Evolutionary conservation across 768 basidiomycete genomes (phyloP).

Genomic region (Mycena metata): DNA sequence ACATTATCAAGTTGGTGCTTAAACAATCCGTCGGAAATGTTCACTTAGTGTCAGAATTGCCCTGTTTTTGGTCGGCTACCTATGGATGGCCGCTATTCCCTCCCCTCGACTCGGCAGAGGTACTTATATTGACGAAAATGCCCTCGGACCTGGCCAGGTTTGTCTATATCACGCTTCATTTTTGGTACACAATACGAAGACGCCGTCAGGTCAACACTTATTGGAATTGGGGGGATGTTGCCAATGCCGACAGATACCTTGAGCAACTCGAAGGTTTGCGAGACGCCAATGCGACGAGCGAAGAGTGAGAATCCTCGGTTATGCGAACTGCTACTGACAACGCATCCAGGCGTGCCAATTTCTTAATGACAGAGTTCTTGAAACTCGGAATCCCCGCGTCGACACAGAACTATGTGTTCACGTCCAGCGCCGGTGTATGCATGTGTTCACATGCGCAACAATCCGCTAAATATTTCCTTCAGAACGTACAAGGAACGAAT

Average conservation of each 20-base stretch:
- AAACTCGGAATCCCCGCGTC: slow-evolving; percentile 80
- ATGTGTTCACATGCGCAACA: slow-evolving; percentile 1
- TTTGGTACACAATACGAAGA: not conserved
- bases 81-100: slow-evolving; percentile 90
- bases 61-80: slow-evolving; percentile 75
- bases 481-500: slow-evolving; percentile 79
- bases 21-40: not conserved
- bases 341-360: slow-evolving; percentile 70
- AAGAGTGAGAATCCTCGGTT: slow-evolving; percentile 67
- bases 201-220: slow-evolving; percentile 84
- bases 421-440: slow-evolving; percentile 65
- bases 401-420: slow-evolving; percentile 76
- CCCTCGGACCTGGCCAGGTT: slow-evolving; percentile 93
- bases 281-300: slow-evolving; percentile 73
- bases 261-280: slow-evolving; percentile 74
- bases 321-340: slow-evolving; percentile 20
- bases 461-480: slow-evolving; percentile 18
- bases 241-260: slow-evolving; percentile 86
- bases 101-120: slow-evolving; percentile 69
- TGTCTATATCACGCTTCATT: slow-evolving; percentile 19
- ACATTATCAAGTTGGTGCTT: slow-evolving; percentile 51
- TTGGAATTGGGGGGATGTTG: slow-evolving; percentile 94
- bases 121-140: slow-evolving; percentile 96
- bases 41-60: slow-evolving; percentile 56
- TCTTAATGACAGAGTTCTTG: slow-evolving; percentile 74